These are phyloP conservation scores for Salix brachista DNA, from an alignment of 345 rosid species.

Conservation along the genomic window DNA sequence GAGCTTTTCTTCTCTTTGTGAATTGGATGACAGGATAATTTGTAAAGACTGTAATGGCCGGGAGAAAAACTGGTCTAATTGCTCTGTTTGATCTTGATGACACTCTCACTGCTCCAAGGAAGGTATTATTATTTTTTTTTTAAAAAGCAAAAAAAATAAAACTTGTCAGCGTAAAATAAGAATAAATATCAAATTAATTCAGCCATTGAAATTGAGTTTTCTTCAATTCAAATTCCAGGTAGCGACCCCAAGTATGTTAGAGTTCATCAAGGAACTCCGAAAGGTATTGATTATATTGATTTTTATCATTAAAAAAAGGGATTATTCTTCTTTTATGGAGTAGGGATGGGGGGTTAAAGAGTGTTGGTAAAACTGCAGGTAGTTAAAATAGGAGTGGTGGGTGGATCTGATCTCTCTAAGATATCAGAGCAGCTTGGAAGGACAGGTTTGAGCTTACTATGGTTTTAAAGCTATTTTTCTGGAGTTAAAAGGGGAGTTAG, in stretches of 20 bases:
- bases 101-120: slow-evolving; percentile 95
- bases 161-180: no score
- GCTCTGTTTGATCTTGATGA: slow-evolving; percentile 98
- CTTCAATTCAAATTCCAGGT: slow-evolving; percentile 23
- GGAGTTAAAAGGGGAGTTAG: background rate
- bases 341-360: background rate
- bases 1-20: background rate
- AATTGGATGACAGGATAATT: background rate
- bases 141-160: background rate
- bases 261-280: slow-evolving; percentile 66
- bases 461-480: background rate
- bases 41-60: slow-evolving; percentile 24
- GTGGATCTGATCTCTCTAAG: slow-evolving; percentile 90
- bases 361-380: slow-evolving; percentile 35
- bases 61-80: slow-evolving; percentile 63
- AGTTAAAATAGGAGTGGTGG: slow-evolving; percentile 85
- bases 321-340: background rate
- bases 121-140: slow-evolving; percentile 31
- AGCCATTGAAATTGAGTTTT: background rate
- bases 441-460: slow-evolving; percentile 43
- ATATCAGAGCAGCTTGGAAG: slow-evolving; percentile 92
- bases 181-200: background rate
- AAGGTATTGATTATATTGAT: slow-evolving; percentile 41
- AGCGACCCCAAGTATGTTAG: slow-evolving; percentile 50
- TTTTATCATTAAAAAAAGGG: no score